Evolutionary conservation across 1,139 yeast species (phyloP).

Genomic region (Geotrichum macrosporum): DNA sequence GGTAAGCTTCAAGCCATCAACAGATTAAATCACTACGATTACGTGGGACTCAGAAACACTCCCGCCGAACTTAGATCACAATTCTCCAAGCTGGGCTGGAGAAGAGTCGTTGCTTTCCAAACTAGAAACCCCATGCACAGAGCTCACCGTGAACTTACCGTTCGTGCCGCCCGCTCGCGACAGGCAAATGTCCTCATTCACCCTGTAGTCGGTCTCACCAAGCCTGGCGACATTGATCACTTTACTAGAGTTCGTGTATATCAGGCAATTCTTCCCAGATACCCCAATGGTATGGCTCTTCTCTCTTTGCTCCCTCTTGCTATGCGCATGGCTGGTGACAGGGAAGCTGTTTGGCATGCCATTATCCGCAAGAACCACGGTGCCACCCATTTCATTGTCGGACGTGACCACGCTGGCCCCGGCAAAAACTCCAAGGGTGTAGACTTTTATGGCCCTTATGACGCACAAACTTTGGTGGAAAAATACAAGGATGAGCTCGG

Average conservation of each 20-base stretch:
- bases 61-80: constrained; percentile 87
- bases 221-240: constrained; percentile 97
- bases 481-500: constrained; percentile 70
- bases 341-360: constrained; percentile 98
- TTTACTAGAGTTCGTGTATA: constrained; percentile 95
- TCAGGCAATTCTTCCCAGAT: constrained; percentile 84
- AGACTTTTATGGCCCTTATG: constrained; percentile 95
- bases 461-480: constrained; percentile 87
- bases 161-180: constrained; percentile 82
- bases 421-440: constrained; percentile 90
- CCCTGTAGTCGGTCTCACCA: constrained; percentile 95
- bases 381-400: constrained; percentile 94
- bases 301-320: constrained; percentile 87
- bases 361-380: constrained; percentile 95
- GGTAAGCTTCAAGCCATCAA: constrained; percentile 81
- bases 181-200: constrained; percentile 82
- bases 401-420: constrained; percentile 98
- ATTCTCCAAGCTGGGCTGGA: constrained; percentile 78
- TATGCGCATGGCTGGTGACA: constrained; percentile 99
- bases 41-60: constrained; percentile 78
- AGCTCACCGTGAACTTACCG: constrained; percentile 94
- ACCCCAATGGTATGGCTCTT: constrained; percentile 90
- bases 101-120: constrained; percentile 91
- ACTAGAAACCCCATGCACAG: constrained; percentile 98
- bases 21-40: constrained; percentile 87